Evolutionary conservation across 2,329 filamentous ascomycete genomes (phyloP).

Genomic region (Hypoxylon sp.): DNA sequence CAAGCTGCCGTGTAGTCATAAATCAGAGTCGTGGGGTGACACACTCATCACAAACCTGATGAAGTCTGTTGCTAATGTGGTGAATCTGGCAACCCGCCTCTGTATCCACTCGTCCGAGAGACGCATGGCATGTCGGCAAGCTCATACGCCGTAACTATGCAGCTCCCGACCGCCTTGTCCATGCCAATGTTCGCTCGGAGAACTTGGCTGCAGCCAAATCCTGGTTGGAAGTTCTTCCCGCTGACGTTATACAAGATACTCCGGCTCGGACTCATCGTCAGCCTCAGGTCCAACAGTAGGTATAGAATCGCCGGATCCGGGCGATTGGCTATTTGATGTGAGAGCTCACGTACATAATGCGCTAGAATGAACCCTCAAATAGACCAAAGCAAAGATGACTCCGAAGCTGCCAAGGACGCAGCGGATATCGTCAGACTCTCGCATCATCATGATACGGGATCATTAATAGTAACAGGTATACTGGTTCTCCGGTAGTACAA

Average conservation of each 20-base stretch:
- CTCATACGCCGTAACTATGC: neutral
- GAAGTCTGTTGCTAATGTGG: neutral
- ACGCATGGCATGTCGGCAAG: neutral
- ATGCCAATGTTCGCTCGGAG: neutral
- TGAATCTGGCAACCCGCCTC: neutral
- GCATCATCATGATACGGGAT: conserved; percentile 6
- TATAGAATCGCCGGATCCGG: neutral
- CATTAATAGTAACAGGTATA: conserved; percentile 4
- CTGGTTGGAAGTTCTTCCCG: conserved; percentile 2
- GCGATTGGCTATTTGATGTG: neutral
- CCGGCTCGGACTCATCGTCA: conserved; percentile 8
- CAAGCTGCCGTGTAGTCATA: neutral
- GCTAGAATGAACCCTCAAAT: neutral
- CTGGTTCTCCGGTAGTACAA: conserved; percentile 25
- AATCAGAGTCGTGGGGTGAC: neutral
- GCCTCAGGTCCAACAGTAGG: conserved; percentile 5
- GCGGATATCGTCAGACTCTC: neutral
- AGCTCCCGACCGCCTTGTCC: neutral
- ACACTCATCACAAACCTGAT: neutral
- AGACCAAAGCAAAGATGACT: conserved; percentile 1
- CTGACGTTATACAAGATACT: conserved; percentile 24
- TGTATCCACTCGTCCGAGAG: neutral
- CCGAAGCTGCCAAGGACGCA: neutral
- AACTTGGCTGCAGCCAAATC: neutral
- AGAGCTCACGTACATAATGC: conserved; percentile 6